Conservation (phyloP, 805 yeast species). For the Priceomyces fermenticarens region DNA sequence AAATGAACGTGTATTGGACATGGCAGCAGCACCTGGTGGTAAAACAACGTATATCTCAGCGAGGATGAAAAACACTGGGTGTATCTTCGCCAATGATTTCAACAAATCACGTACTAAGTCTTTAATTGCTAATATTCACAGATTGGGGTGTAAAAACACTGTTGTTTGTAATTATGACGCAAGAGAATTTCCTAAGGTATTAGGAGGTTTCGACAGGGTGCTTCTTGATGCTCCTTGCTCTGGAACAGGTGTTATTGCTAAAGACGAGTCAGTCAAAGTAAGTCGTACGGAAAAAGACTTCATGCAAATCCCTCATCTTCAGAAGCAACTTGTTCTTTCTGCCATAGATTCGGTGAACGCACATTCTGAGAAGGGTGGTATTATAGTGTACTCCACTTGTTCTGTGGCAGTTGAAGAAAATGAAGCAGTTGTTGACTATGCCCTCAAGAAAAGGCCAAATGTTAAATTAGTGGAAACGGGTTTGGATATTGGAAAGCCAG, state of each 20-base stretch:
- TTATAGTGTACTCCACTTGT: constrained; percentile 95
- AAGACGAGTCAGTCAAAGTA: constrained; percentile 91
- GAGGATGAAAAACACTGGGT: constrained; percentile 96
- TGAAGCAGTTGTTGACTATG: constrained; percentile 98
- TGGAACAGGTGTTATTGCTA: constrained; percentile 98
- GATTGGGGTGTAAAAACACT: constrained; percentile 94
- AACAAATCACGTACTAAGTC: constrained; percentile 96
- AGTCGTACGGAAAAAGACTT: constrained; percentile 95
- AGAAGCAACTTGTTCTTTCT: constrained; percentile 85
- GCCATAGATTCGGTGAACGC: constrained; percentile 99
- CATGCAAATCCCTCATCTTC: constrained; percentile 93
- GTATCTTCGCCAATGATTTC: constrained; percentile 95
- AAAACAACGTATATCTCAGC: constrained; percentile 94
- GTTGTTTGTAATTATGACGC: constrained; percentile 98
- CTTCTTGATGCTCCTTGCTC: constrained; percentile 98
- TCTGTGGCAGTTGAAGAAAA: constrained; percentile 98
- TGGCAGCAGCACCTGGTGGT: constrained; percentile 99
- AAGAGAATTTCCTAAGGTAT: constrained; percentile 95
- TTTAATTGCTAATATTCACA: constrained; percentile 93
- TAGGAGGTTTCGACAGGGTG: constrained; percentile 96
- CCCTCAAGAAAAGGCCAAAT: constrained; percentile 92
- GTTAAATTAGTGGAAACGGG: constrained; percentile 93
- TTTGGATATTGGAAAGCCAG: constrained; percentile 91
- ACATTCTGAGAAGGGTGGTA: constrained; percentile 85
- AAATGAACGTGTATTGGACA: constrained; percentile 90